Evolutionary conservation across 78 protist genomes (phyloP), one percentile per base, ranked within the genome.

Genomic region (Anaeramoeba flamelloides): DNA sequence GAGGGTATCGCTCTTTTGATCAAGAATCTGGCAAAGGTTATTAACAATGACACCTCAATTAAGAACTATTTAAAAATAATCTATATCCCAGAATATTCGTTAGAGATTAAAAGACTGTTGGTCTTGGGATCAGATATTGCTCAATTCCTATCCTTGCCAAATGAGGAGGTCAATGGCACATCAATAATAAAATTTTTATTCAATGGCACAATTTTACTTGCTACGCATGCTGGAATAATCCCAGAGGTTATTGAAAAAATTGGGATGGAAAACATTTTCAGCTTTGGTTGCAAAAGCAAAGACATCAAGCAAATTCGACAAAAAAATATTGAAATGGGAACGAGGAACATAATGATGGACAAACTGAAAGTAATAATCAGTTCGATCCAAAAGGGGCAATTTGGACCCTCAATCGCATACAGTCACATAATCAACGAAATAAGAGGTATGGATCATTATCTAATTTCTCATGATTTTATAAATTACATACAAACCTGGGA

Each of bases 171-270:
- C 1, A 89, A 92, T 4, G 98, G 98, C 22, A 94, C 98, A 8
- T 78, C 90, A 41, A 90, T 89, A 87, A 92, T 92, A 94, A 94
- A 94, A 88, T 91, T 91, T 82, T 26, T 78, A 65, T 81, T 88
- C 85, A 94, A 94, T 89, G 98, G 98, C 32, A 89, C 87, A 36
- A 36, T 94, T 41, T 85, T 93, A 40, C 76, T 92, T n/a, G 96
- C 95, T 64, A 94, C 98, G 36, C 30, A 85, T 38, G 98, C 92
- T 74, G 98, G 98, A 26, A 95, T 95, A 77, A 91, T 89, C 79
- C 85, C 92, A 30, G 98, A 94, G 82, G 89, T 92, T 79, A 31
- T 75, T 75, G 79, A 81, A 64, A 3, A 74, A 38, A 36, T 12
- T 3, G 77, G 34, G 33, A 37, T 36, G 33, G n/a, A 30, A 1